Evolutionary conservation across 805 yeast species (phyloP).

Genomic region (baker's yeast (Saccharomyces cerevisiae)): DNA sequence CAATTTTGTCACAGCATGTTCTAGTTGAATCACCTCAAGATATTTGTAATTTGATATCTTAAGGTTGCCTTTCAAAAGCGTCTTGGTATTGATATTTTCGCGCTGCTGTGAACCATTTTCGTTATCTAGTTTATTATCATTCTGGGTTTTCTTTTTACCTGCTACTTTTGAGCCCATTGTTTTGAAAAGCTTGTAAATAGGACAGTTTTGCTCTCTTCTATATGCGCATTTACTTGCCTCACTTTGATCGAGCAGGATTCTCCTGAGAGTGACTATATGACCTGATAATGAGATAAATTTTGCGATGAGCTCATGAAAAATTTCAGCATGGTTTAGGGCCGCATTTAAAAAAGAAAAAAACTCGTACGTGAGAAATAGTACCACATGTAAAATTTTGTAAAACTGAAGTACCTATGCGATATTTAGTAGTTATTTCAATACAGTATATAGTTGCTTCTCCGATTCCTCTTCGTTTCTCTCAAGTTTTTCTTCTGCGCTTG

Average conservation of each 20-base stretch:
- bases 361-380: background rate
- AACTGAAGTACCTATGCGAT: background rate
- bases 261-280: background rate
- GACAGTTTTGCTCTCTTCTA: background rate
- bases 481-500: background rate
- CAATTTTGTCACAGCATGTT: slow-evolving; percentile 45
- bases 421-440: background rate
- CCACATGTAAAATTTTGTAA: background rate
- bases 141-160: background rate
- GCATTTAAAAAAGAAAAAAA: background rate
- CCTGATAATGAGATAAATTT: background rate
- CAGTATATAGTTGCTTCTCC: background rate
- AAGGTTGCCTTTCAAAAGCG: background rate
- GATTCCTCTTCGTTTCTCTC: background rate
- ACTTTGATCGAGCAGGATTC: background rate
- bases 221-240: background rate
- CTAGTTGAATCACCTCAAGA: slow-evolving; percentile 32
- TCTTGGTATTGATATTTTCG: background rate
- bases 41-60: background rate
- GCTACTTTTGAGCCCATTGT: background rate
- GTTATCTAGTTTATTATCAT: background rate
- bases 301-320: background rate
- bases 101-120: background rate
- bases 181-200: background rate
- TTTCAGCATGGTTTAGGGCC: background rate